Base-by-base conservation (phyloP, 345 rosid species). In the Eucalyptus camaldulensis region DNA sequence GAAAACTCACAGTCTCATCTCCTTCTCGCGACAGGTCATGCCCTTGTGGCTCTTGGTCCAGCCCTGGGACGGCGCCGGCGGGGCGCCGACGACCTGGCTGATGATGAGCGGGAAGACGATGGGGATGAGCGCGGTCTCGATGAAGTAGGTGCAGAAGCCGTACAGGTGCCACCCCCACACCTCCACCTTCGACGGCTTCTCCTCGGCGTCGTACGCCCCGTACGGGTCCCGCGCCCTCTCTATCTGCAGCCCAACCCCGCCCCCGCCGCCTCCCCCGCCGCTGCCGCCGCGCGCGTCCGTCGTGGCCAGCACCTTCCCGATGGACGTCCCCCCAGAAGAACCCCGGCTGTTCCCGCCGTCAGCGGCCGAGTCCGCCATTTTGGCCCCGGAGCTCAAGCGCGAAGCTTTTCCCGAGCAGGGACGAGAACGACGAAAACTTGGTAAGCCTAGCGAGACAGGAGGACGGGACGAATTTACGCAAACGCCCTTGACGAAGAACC, bases 151-250 rank as follows among this genome's bases (percentile, higher is more conserved):
- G 89, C 95, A 92, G 12, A 93, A 85, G 25, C 92, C 95, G 83
- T 95, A 93, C 56, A 93, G 91, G 89, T 92, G 93, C 97, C 97
- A 95, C 40, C 86, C 80, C 94, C 94, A 95, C 37, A 92, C 89
- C 87, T 95, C 96, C 33, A 33, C 43, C 81, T 85, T 94, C 4
- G 89, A 17, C 13, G 96, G 96, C 90, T 88, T 91, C 44, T 87
- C 91, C 87, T 85, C 87, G 50, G 89, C 86, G 21, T 85, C 47
- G 65, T 86, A 56, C 45, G 44, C 89, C 15, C 50, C 60, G 87
- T 91, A 88, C 29, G 43, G 88, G 49, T 85, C 92, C 50, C 60
- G 67, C 6, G 86, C 93, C 67, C 91, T 90, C 91, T 93, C 90
- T 56, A 89, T 65, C 49, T 91, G 91, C 90, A 90, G 3, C 29